Evolutionary conservation across 179 eudicot genomes (phyloP).

Genomic region (Gypsophila paniculata): DNA sequence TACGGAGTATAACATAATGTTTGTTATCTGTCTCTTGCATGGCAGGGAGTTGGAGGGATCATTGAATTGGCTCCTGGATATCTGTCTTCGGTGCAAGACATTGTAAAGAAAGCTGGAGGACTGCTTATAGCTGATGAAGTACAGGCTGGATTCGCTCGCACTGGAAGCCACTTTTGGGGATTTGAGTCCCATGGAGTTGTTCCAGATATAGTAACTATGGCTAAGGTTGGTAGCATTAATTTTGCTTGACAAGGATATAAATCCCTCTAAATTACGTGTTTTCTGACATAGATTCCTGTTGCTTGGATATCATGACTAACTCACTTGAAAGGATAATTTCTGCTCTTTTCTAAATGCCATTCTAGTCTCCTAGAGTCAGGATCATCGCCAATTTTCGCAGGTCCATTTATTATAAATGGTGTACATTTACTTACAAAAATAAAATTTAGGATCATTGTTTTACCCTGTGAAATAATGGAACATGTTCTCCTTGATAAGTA

Average conservation of each 20-base stretch:
- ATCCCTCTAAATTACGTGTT: neutral
- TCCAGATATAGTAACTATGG: constrained; percentile 96
- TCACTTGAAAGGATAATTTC: neutral
- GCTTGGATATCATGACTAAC: neutral
- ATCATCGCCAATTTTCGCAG: too few species aligned
- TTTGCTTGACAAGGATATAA: neutral
- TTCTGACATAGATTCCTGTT: neutral
- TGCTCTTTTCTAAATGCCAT: too few species aligned
- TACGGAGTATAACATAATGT: neutral
- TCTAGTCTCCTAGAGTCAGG: too few species aligned
- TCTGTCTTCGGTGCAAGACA: constrained; percentile 55
- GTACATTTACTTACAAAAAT: too few species aligned
- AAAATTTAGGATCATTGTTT: too few species aligned
- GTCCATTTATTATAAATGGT: too few species aligned
- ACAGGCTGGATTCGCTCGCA: constrained; percentile 89
- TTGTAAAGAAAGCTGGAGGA: constrained; percentile 80
- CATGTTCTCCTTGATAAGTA: neutral
- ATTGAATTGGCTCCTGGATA: constrained; percentile 86
- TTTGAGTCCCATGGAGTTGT: constrained; percentile 84
- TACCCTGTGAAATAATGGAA: too few species aligned
- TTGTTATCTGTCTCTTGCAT: constrained; percentile 10
- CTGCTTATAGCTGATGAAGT: constrained; percentile 92
- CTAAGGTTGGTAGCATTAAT: constrained; percentile 55
- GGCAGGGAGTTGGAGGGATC: constrained; percentile 94
- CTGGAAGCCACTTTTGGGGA: constrained; percentile 93